These are phyloP conservation scores for Cercophora scortea DNA, from an alignment of 495 filamentous ascomycete genomes.

Conservation along the genomic window DNA sequence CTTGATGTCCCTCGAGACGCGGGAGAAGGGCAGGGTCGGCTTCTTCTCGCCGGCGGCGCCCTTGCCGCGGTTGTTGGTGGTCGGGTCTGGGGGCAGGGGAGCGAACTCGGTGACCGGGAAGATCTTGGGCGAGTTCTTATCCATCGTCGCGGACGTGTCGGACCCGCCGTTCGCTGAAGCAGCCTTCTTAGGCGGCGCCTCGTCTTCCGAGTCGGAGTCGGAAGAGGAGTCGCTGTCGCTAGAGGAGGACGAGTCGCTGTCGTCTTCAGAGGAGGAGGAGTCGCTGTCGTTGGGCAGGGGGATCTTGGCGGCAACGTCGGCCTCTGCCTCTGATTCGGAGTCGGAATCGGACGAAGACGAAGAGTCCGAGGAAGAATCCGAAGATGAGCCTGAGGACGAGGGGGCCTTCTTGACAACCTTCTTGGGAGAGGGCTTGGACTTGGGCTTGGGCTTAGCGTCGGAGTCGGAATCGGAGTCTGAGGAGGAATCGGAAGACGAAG, in stretches of 20 bases:
- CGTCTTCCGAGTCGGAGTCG: constrained; percentile 28
- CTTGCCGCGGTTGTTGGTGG: constrained; percentile 38
- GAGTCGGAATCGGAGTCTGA: constrained; percentile 25
- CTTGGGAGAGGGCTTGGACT: constrained; percentile 19
- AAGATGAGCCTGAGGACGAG: constrained; percentile 20
- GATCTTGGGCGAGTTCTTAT: constrained; percentile 33
- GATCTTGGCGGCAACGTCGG: constrained; percentile 45
- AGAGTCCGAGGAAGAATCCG: constrained; percentile 21
- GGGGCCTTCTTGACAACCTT: constrained; percentile 1
- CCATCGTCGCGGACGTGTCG: constrained; percentile 34
- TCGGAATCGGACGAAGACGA: constrained; percentile 18
- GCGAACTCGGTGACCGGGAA: constrained; percentile 24
- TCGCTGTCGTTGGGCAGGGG: constrained; percentile 38
- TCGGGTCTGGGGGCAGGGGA: constrained; percentile 45
- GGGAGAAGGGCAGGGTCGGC: constrained; percentile 53
- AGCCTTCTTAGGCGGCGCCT: constrained; percentile 13
- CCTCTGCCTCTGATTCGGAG: constrained; percentile 28
- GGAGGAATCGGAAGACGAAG: constrained; percentile 25
- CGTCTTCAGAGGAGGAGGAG: constrained; percentile 19
- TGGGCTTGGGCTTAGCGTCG: constrained; percentile 18
- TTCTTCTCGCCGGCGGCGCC: constrained; percentile 35
- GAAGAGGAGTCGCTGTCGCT: constrained; percentile 24
- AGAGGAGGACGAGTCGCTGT: constrained; percentile 7
- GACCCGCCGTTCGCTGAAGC: constrained; percentile 13
- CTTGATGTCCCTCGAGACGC: constrained; percentile 48